Conservation (phyloP, 495 filamentous ascomycete genomes). For the Patellaria atrata region DNA sequence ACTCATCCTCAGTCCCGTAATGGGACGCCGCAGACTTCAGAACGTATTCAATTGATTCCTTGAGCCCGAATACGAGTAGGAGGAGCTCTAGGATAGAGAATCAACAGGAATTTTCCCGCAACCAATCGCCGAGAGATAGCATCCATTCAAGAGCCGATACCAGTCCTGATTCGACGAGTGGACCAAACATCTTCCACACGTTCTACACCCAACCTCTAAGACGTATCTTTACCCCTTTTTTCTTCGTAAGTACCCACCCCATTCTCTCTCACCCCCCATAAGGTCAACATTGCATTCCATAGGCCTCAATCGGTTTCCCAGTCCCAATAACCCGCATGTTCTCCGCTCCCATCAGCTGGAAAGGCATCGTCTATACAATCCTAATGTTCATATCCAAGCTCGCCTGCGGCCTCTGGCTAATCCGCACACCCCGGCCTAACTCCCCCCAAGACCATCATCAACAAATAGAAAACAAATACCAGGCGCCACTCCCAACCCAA, state of each 20-base stretch:
- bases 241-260: constrained; percentile 37
- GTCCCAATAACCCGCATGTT: constrained; percentile 66
- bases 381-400: constrained; percentile 57
- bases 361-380: constrained; percentile 52
- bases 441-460: background rate
- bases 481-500: background rate
- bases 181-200: constrained; percentile 34
- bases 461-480: background rate
- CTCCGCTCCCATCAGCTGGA: constrained; percentile 46
- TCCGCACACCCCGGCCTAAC: constrained; percentile 32
- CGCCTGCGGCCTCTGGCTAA: constrained; percentile 48
- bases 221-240: constrained; percentile 52
- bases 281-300: background rate
- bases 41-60: no score
- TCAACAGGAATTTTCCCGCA: no score
- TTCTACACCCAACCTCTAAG: constrained; percentile 40
- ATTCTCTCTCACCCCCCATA: background rate
- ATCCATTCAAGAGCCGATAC: background rate
- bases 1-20: constrained; percentile 12
- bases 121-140: no score
- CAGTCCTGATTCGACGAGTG: no score
- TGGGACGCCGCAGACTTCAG: no score
- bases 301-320: constrained; percentile 65
- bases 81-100: no score
- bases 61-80: no score